phyloP scores from a whole-genome alignment of 2,329 filamentous ascomycete species.

The Fusarium sp. region DNA sequence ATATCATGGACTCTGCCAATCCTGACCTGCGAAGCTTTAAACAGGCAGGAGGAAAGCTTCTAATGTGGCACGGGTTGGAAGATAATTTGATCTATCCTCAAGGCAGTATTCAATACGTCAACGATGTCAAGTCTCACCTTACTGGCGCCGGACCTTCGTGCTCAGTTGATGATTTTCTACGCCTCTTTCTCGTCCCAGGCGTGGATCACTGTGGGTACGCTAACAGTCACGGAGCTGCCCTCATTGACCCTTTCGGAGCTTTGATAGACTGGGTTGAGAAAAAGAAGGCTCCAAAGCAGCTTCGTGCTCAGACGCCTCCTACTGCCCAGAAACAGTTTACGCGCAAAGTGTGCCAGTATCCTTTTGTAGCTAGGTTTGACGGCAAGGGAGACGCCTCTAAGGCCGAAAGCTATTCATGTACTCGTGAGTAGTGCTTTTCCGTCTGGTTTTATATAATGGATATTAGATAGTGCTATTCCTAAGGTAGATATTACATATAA shows the following conservation, averaged over 20 bases:
- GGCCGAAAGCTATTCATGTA: too few species aligned
- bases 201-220: not conserved
- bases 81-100: not conserved
- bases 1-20: not conserved
- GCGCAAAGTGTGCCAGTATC: too few species aligned
- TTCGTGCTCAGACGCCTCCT: too few species aligned
- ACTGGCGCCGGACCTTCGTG: accelerated
- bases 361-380: too few species aligned
- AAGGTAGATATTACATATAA: too few species aligned
- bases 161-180: not conserved
- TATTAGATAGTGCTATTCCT: too few species aligned
- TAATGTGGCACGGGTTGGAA: not conserved
- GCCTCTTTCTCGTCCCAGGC: not conserved
- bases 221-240: not conserved
- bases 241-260: not conserved
- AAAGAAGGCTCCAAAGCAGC: not conserved
- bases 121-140: not conserved
- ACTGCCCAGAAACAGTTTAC: too few species aligned
- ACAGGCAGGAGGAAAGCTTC: not conserved
- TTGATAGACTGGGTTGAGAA: not conserved
- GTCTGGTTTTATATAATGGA: too few species aligned
- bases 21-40: not conserved
- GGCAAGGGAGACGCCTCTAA: too few species aligned
- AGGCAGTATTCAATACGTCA: not conserved
- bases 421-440: too few species aligned